These are phyloP conservation scores for Curvularia sp. DNA, from an alignment of 2,329 filamentous ascomycete species.

Conservation along the genomic window DNA sequence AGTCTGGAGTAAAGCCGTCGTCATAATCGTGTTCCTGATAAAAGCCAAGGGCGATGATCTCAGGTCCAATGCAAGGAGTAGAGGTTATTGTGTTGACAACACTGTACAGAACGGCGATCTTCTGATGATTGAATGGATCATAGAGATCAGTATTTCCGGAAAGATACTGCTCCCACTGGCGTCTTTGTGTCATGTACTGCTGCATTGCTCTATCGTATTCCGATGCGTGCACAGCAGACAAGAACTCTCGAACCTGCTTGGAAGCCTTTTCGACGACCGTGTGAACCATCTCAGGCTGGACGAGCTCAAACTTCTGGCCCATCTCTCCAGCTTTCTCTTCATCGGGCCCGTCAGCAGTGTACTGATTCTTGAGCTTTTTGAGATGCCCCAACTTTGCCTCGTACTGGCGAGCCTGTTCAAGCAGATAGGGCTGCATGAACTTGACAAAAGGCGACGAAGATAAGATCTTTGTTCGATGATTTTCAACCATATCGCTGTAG, in stretches of 20 bases:
- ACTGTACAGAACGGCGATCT: slow-evolving; percentile 93
- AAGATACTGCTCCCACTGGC: slow-evolving; percentile 95
- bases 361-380: slow-evolving; percentile 80
- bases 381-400: slow-evolving; percentile 84
- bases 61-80: slow-evolving; percentile 89
- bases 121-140: slow-evolving; percentile 94
- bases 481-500: slow-evolving; percentile 93
- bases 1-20: slow-evolving; percentile 78
- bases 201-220: slow-evolving; percentile 96
- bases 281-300: slow-evolving; percentile 95
- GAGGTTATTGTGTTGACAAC: slow-evolving; percentile 93
- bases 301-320: slow-evolving; percentile 81
- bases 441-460: slow-evolving; percentile 97
- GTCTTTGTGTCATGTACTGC: slow-evolving; percentile 91
- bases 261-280: slow-evolving; percentile 80
- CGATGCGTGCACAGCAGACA: slow-evolving; percentile 93
- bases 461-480: slow-evolving; percentile 89
- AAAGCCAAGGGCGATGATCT: slow-evolving; percentile 87
- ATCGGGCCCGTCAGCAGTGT: slow-evolving; percentile 47
- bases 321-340: slow-evolving; percentile 43
- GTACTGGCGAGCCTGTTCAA: slow-evolving; percentile 90
- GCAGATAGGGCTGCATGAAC: slow-evolving; percentile 89
- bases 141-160: slow-evolving; percentile 88
- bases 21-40: slow-evolving; percentile 86
- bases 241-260: slow-evolving; percentile 86